Percentiles rank a stretch among this genome's conserved stretches.
Evolutionary conservation across 805 yeast genomes (phyloP).

Genomic region (Lachancea thermotolerans): DNA sequence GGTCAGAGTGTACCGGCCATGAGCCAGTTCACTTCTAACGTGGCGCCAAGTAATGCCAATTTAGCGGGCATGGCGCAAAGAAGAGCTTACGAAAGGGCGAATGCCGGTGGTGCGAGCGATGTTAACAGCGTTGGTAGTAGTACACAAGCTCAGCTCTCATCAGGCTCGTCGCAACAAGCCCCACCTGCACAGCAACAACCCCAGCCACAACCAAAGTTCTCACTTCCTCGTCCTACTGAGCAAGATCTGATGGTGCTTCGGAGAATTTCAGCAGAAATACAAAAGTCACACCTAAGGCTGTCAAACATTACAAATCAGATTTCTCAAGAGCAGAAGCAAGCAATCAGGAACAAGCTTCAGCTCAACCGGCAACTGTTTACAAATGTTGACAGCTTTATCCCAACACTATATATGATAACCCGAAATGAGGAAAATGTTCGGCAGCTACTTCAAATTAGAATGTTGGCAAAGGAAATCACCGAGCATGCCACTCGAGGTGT

Average conservation of each 20-base stretch:
- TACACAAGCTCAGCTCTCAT: background rate
- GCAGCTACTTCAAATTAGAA: slow-evolving; percentile 68
- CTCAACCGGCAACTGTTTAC: slow-evolving; percentile 47
- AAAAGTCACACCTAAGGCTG: slow-evolving; percentile 56
- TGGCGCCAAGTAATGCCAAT: background rate
- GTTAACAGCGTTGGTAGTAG: background rate
- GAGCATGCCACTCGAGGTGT: slow-evolving; percentile 60
- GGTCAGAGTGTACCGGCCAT: slow-evolving; percentile 3
- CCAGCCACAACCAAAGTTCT: slow-evolving; percentile 20
- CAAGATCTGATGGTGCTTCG: slow-evolving; percentile 59
- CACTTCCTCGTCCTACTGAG: slow-evolving; percentile 39
- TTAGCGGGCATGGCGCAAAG: slow-evolving; percentile 4
- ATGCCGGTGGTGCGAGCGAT: background rate
- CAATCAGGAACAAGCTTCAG: slow-evolving; percentile 47
- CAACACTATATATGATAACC: slow-evolving; percentile 70
- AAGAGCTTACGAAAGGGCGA: slow-evolving; percentile 3
- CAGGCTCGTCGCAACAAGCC: background rate
- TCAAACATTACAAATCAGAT: slow-evolving; percentile 59
- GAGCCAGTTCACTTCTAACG: slow-evolving; percentile 8
- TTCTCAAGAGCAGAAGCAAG: slow-evolving; percentile 56
- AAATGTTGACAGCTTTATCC: slow-evolving; percentile 67
- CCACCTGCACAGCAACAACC: slow-evolving; percentile 12
- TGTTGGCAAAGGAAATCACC: slow-evolving; percentile 68
- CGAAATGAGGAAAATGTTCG: slow-evolving; percentile 70
- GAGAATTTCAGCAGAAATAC: slow-evolving; percentile 61